These are phyloP conservation scores for Ganoderma sinense DNA, from an alignment of 1,284 basidiomycete species.

Conservation along the genomic window DNA sequence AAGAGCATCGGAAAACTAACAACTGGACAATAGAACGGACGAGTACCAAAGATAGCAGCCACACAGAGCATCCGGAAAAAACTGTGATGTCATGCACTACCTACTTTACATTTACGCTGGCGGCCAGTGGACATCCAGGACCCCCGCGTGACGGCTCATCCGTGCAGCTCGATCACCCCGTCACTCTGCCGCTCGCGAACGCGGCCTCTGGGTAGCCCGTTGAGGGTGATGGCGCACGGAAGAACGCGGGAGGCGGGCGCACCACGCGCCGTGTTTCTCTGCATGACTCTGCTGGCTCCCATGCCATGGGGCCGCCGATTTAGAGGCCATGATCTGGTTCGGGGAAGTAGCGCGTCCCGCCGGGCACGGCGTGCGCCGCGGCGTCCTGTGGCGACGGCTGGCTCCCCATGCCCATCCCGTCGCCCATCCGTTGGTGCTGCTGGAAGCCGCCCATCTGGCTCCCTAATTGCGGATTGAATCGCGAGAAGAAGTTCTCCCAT, in stretches of 20 bases:
- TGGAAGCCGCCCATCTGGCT: conserved; percentile 16
- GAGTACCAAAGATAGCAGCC: conserved; percentile 10
- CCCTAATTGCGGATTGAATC: conserved; percentile 39
- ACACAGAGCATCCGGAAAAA: conserved; percentile 2
- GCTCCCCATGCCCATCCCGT: conserved; percentile 21
- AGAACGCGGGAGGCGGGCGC: not conserved
- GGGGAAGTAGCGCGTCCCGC: conserved; percentile 22
- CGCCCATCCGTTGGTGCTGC: conserved; percentile 17
- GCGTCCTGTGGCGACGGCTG: conserved; percentile 25
- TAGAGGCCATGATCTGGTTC: conserved; percentile 19
- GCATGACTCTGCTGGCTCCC: not conserved
- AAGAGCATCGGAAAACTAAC: not conserved
- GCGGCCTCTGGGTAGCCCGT: not conserved
- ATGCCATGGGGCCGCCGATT: not conserved
- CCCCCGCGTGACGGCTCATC: not conserved
- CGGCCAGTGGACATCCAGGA: not conserved
- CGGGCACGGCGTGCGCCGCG: conserved; percentile 8
- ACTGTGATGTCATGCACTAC: conserved; percentile 19
- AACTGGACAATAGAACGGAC: not conserved
- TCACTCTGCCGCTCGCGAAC: not conserved
- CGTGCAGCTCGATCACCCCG: not conserved
- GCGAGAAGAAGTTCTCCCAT: conserved; percentile 79
- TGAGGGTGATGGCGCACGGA: not conserved
- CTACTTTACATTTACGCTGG: conserved; percentile 3
- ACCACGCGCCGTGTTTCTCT: not conserved